A percentile compares a stretch with the other conserved stretches of the same genome.
Evolutionary conservation across 2,329 filamentous ascomycete species (phyloP).

Genomic region (Colletotrichum camelliae): DNA sequence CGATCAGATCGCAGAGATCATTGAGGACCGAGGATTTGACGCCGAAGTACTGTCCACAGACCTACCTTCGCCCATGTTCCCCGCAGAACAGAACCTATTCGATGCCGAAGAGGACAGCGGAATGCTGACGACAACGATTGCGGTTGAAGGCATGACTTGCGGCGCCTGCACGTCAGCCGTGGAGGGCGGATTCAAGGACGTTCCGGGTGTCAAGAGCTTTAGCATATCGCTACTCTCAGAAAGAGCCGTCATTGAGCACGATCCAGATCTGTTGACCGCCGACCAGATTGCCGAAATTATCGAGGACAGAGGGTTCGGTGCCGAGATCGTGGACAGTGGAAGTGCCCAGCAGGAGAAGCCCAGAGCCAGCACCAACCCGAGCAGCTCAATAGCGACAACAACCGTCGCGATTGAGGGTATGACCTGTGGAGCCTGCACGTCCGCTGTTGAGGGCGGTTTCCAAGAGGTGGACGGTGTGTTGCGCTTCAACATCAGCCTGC

Average conservation of each 20-base stretch:
- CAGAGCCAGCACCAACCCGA: conserved; percentile 30
- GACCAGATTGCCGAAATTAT: conserved; percentile 64
- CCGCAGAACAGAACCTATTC: conserved; percentile 36
- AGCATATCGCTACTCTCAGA: conserved; percentile 86
- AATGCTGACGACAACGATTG: conserved; percentile 73
- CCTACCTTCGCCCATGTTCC: conserved; percentile 59
- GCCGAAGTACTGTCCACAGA: conserved; percentile 87
- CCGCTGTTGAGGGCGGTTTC: conserved; percentile 86
- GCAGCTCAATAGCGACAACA: conserved; percentile 66
- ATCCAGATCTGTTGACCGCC: conserved; percentile 58
- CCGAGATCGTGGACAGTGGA: conserved; percentile 69
- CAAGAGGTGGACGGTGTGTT: conserved; percentile 76
- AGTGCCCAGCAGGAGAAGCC: conserved; percentile 33
- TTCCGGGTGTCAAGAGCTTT: conserved; percentile 75
- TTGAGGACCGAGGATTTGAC: conserved; percentile 92
- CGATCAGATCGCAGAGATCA: conserved; percentile 80
- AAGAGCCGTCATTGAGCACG: conserved; percentile 84
- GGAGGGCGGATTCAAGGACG: conserved; percentile 78
- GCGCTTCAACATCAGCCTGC: conserved; percentile 92
- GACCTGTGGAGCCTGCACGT: conserved; percentile 97
- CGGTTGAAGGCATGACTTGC: conserved; percentile 89
- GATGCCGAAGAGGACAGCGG: conserved; percentile 43
- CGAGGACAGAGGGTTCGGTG: conserved; percentile 80
- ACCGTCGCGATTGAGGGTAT: conserved; percentile 93
- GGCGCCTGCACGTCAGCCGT: conserved; percentile 88